Evolutionary conservation across 2,329 filamentous ascomycete species (phyloP), one percentile per base, ranked within the genome.

Genomic region (Talaromyces albobiverticillius): DNA sequence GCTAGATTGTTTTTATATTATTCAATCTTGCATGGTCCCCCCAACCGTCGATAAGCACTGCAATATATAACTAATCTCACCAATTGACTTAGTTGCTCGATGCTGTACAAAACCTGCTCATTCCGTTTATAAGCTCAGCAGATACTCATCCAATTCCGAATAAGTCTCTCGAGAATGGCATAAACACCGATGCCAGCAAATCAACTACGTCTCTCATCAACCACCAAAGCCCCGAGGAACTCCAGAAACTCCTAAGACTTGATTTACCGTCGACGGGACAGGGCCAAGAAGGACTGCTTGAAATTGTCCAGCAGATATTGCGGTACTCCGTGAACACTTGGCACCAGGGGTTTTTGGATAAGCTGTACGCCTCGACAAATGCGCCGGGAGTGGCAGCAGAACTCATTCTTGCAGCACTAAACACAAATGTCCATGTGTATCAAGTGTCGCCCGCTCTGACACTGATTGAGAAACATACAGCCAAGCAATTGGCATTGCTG

Each of bases 241-340:
- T 82, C 47, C 74, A 87, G 57, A 73, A 79, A 10, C 75, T 89
- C 38, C 72, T 81, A 2, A 63, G 72, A 40, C 60, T 77, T 7
- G 62, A 68, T 6, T 74, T 90, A 5, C 85, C 87, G 0, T 63
- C 72, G 2, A 73, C 70, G 3, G 85, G 82, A 7, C 76, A 75
- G 58, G 87, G 86, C 1, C 88, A 88, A 62, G 82, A 88, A 41
- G 93, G 92, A 0, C 75, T 96, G 29, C 75, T 96, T 25, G 79
- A 84, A 31, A 83, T 83, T 3, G 80, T 95, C 43, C 76, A 84
- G 60, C 82, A 85, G 57, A 79, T 96, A 18, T 78, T 97, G 40
- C 80, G 83, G 59, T 91, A 95, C 71, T 94, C 88, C 65, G 93
- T 97, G 66, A 99, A 99, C 74, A 96, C 93, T n/a, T 97, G 92